Evolutionary conservation across 441 rosid species (phyloP), one percentile per base, ranked within the genome.

Genomic region (Kokia cookei): DNA sequence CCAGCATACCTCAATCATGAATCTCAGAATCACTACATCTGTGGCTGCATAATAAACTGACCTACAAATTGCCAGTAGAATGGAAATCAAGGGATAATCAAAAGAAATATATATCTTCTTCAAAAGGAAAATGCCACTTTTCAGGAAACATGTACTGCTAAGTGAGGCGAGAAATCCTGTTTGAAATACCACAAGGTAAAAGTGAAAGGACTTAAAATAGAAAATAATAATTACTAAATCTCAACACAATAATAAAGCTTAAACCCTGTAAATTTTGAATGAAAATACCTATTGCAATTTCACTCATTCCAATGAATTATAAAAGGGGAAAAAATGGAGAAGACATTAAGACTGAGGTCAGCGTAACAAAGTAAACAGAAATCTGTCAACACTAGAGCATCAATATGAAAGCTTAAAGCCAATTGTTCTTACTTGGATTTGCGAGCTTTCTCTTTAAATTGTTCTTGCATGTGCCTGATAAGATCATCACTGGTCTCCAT

Each of bases 1-100:
- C 99, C 99, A 96, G 82, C 99, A 96, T 62, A 85, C 99, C 87
- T 96, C 99, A 75, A 94, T 81, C 99, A 96, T 96, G 86, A 96
- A 96, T 82, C 97, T 85, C 73, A 96, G 93, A 75, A 94, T 88
- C 81, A 91, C 97, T 77, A 88, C 93, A 88, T 96, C 98, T 58
- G 96, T 90, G 73, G 98, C 99, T 60, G 98, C 97, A 87, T 91
- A 90, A 86, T 94, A 96, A 77, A 88, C 89, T 80, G 99, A 96
- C 92, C 99, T 96, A 82, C 89, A 91, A 78, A 80, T 78, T 61
- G 73, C 78, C 78, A 82, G 27, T 53, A 37, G 48, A 76, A 61
- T 69, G 73, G 57, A 76, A 79, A 83, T 78, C 58, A 78, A 79
- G 50, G 69, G 74, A 27, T 74, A 11, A 53, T 42, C 22, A 55